Evolutionary conservation across 2,329 filamentous ascomycete genomes (phyloP), one percentile per base, ranked within the genome.

Genomic region (Sarocladiaceae sp.): DNA sequence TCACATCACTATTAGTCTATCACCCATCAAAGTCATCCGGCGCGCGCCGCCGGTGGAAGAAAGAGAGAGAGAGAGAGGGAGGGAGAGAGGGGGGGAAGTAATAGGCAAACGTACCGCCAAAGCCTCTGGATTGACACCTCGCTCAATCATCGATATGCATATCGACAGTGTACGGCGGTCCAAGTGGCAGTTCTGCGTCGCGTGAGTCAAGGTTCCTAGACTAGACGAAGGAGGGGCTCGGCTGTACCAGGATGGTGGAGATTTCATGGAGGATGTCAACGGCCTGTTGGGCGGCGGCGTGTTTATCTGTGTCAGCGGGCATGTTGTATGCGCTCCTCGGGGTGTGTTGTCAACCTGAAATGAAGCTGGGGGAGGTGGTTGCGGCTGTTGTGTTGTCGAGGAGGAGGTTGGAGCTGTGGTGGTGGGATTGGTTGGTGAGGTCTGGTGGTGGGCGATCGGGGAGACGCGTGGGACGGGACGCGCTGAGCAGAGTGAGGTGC

Each of bases 91-190:
- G 31, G 31, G 16, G 31, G 16, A 15, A 6, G 9, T 33, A 44
- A 33, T 33, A 16, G 15, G 9, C 31, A 35, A 3, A 53, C 88
- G 59, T 75, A 97, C 93, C 19, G 91, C 90, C 24, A 98, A 72
- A 1, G 91, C 93, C 62, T 97, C 91, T 0, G 93, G 93, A 59
- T 95, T 95, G 23, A 97, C 88, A 12, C 93, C 93, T 59, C 95
- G 95, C 66, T 98, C 93, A 55, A 98, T 94, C 64, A 98, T 78
- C 44, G 89, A 95, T 48, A 97, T 91, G 65, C 93, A 98, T 50
- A 96, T 87, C 3, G 90, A 95, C 15, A 98, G 73, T 16, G 90
- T 89, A 44, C 89, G 84, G 24, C 91, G 82, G 64, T 96, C 90
- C 35, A 98, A 81, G 51, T 95, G 80, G 50, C 91, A 95, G 67